Evolutionary conservation across 148 eudicot genomes (phyloP).

Genomic region (Nepenthes gracilis): DNA sequence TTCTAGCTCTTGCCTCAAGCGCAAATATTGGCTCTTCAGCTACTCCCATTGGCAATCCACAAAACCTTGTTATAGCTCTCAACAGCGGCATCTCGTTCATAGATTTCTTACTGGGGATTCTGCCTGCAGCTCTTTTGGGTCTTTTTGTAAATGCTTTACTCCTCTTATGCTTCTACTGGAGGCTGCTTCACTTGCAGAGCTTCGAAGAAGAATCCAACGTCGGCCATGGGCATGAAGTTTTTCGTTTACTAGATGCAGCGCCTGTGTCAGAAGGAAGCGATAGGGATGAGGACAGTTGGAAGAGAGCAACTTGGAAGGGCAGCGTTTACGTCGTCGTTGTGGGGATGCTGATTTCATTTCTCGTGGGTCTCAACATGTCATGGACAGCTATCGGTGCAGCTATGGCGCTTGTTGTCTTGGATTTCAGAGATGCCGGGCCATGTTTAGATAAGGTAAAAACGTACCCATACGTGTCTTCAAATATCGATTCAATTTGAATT

Average conservation of each 20-base stretch:
- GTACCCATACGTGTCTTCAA: no score
- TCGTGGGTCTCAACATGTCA: slow-evolving; percentile 76
- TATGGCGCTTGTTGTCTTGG: slow-evolving; percentile 82
- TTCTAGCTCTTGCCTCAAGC: slow-evolving; percentile 81
- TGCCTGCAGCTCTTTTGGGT: slow-evolving; percentile 11
- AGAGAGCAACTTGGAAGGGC: slow-evolving; percentile 53
- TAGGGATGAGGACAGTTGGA: slow-evolving; percentile 29
- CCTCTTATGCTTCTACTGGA: slow-evolving; percentile 64
- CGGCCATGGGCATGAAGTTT: slow-evolving; percentile 10
- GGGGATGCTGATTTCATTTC: slow-evolving; percentile 72
- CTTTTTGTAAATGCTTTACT: slow-evolving; percentile 26
- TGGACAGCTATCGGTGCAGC: slow-evolving; percentile 93
- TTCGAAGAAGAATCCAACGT: no score
- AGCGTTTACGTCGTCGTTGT: slow-evolving; percentile 63
- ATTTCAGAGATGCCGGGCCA: slow-evolving; percentile 65
- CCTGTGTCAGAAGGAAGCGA: slow-evolving; percentile 11
- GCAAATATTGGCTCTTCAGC: slow-evolving; percentile 91
- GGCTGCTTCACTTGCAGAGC: slow-evolving; percentile 12
- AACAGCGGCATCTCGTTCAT: slow-evolving; percentile 29
- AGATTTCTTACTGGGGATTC: slow-evolving; percentile 22
- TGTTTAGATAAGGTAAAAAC: slow-evolving; percentile 56
- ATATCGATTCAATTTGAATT: no score
- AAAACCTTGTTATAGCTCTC: slow-evolving; percentile 37
- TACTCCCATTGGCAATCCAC: slow-evolving; percentile 64
- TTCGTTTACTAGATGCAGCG: slow-evolving; percentile 9